A percentile compares a stretch with the other conserved stretches of the same genome.
These are phyloP conservation scores for Cryptococcus floricola DNA, from an alignment of 1,284 basidiomycete species.

Conservation along the genomic window DNA sequence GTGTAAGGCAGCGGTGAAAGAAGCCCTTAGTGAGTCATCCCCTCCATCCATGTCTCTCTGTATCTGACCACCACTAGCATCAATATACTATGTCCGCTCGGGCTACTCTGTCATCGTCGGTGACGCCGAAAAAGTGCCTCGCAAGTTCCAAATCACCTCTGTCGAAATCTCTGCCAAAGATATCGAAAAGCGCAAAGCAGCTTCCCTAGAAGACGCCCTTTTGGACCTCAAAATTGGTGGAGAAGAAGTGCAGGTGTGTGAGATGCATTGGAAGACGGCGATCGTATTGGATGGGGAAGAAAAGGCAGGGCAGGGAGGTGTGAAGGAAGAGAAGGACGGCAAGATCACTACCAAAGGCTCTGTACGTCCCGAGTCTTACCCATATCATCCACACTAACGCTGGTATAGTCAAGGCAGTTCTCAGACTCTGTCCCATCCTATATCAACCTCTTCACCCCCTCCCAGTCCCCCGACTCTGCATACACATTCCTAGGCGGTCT, in stretches of 20 bases:
- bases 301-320: background rate
- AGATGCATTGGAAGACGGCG: slow-evolving; percentile 46
- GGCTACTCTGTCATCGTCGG: slow-evolving; percentile 61
- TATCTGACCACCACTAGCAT: slow-evolving; percentile 53
- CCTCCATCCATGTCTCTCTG: background rate
- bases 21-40: slow-evolving; percentile 40
- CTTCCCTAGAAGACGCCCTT: slow-evolving; percentile 56
- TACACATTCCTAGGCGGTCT: slow-evolving; percentile 80
- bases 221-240: slow-evolving; percentile 5
- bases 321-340: background rate
- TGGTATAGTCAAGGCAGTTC: slow-evolving; percentile 21
- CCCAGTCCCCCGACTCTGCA: slow-evolving; percentile 28
- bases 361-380: background rate
- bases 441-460: slow-evolving; percentile 46
- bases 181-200: slow-evolving; percentile 59
- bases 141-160: slow-evolving; percentile 57
- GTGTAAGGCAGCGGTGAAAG: slow-evolving; percentile 50
- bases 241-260: slow-evolving; percentile 24
- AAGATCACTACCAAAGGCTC: background rate
- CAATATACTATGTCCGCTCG: slow-evolving; percentile 65
- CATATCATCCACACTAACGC: slow-evolving; percentile 15
- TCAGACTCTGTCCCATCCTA: slow-evolving; percentile 32
- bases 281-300: slow-evolving; percentile 20
- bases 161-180: slow-evolving; percentile 55
- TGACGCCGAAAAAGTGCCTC: slow-evolving; percentile 50